Percentiles rank a stretch among this genome's conserved stretches.
These are phyloP conservation scores for Paradendryphiella salina DNA, from an alignment of 2,329 filamentous ascomycete species.

Conservation along the genomic window DNA sequence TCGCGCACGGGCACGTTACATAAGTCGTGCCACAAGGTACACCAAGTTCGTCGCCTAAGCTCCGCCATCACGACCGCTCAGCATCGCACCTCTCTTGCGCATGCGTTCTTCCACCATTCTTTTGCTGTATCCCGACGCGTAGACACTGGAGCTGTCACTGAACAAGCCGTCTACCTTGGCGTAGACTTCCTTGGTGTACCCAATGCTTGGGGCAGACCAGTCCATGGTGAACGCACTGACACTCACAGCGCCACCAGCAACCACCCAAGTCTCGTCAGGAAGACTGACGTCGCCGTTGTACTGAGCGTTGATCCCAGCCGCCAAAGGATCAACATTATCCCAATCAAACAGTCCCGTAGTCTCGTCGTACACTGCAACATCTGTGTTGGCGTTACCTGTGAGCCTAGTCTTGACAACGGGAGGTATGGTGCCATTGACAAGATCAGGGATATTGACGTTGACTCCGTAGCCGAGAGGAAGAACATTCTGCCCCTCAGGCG, in stretches of 20 bases:
- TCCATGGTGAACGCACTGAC: slow-evolving; percentile 57
- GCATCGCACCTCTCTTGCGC: slow-evolving; percentile 20
- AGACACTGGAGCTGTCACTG: slow-evolving; percentile 2
- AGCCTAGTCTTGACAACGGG: slow-evolving; percentile 54
- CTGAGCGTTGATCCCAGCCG: slow-evolving; percentile 56
- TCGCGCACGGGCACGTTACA: no score
- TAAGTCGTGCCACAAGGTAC: not conserved
- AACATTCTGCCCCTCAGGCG: slow-evolving; percentile 33
- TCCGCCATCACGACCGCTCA: slow-evolving; percentile 9
- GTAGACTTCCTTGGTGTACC: slow-evolving; percentile 30
- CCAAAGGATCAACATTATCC: slow-evolving; percentile 54
- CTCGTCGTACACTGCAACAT: slow-evolving; percentile 52
- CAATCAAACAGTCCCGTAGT: slow-evolving; percentile 52
- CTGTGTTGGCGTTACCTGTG: slow-evolving; percentile 55
- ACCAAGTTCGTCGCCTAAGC: not conserved
- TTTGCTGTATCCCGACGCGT: slow-evolving; percentile 22
- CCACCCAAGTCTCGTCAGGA: slow-evolving; percentile 56
- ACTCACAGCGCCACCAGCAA: slow-evolving; percentile 49
- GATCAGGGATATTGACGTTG: slow-evolving; percentile 55
- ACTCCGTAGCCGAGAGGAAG: slow-evolving; percentile 58
- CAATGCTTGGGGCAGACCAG: slow-evolving; percentile 52
- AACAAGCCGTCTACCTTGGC: slow-evolving; percentile 20
- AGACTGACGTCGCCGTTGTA: slow-evolving; percentile 58
- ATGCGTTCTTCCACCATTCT: slow-evolving; percentile 24
- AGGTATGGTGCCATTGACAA: slow-evolving; percentile 50